A percentile compares a stretch with the other conserved stretches of the same genome.
phyloP scores from a whole-genome alignment of 2,329 filamentous ascomycete species.

The Neofusicoccum cordaticola region DNA sequence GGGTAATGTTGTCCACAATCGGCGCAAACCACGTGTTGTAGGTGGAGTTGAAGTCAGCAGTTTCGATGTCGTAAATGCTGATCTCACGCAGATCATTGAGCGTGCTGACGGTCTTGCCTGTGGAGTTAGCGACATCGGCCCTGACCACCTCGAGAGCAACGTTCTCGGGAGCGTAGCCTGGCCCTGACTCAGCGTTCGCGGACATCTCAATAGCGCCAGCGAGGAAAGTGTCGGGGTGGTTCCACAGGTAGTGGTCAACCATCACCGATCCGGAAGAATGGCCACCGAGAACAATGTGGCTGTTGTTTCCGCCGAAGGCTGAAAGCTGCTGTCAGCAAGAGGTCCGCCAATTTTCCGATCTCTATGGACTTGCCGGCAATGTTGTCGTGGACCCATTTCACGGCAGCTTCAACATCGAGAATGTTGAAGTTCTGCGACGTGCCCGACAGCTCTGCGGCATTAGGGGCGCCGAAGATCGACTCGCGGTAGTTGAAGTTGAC shows the following conservation, averaged over 20 bases:
- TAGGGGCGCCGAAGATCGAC: slow-evolving; percentile 16
- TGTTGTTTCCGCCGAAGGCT: slow-evolving; percentile 46
- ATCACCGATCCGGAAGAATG: slow-evolving; percentile 22
- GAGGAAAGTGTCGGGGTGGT: slow-evolving; percentile 28
- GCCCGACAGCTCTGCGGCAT: slow-evolving; percentile 6
- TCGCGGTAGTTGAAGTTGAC: slow-evolving; percentile 38
- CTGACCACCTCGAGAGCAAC: slow-evolving; percentile 9
- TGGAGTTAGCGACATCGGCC: slow-evolving; percentile 15
- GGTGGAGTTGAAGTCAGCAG: slow-evolving; percentile 21
- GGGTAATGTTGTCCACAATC: slow-evolving; percentile 20
- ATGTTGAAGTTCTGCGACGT: slow-evolving; percentile 35
- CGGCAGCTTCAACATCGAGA: slow-evolving; percentile 37
- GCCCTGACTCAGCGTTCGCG: slow-evolving; percentile 31
- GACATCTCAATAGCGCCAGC: slow-evolving; percentile 32
- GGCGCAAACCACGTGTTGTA: slow-evolving; percentile 18
- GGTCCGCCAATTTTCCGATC: too few species aligned
- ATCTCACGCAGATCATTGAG: slow-evolving; percentile 14
- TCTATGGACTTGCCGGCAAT: slow-evolving; percentile 23
- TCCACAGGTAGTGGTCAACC: slow-evolving; percentile 24
- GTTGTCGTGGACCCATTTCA: slow-evolving; percentile 43
- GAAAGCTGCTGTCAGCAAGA: slow-evolving; percentile 11
- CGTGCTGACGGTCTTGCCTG: slow-evolving; percentile 6
- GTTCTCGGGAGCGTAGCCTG: slow-evolving; percentile 8
- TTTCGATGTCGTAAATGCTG: slow-evolving; percentile 21
- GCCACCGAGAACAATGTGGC: slow-evolving; percentile 40